These are phyloP conservation scores for Penicilliopsis zonata DNA, from an alignment of 495 filamentous ascomycete species.

Conservation along the genomic window DNA sequence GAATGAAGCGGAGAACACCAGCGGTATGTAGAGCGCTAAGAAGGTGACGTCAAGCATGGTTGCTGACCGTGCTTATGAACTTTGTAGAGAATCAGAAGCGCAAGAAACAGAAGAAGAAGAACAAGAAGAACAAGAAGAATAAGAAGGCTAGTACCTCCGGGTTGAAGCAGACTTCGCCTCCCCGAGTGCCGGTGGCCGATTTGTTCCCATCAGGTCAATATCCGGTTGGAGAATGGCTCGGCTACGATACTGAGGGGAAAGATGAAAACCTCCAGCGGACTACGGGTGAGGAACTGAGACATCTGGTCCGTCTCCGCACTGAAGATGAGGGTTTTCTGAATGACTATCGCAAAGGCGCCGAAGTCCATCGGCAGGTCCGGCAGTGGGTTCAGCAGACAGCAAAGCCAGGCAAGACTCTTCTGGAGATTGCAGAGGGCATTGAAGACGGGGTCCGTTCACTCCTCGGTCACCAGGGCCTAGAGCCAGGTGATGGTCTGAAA, in stretches of 20 bases:
- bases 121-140: conserved; percentile 35
- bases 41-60: too few species aligned
- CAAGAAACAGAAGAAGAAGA: conserved; percentile 40
- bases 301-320: conserved; percentile 30
- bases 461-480: conserved; percentile 43
- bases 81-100: conserved; percentile 48
- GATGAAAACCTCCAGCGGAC: conserved; percentile 44
- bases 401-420: conserved; percentile 44
- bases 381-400: conserved; percentile 44
- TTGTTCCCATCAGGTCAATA: conserved; percentile 40
- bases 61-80: too few species aligned
- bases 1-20: conserved; percentile 7
- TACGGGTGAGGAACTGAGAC: conserved; percentile 46
- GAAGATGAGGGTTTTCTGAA: conserved; percentile 44
- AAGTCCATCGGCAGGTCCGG: conserved; percentile 49
- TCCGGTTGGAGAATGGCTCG: conserved; percentile 36
- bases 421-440: conserved; percentile 47
- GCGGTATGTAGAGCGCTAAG: too few species aligned
- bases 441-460: conserved; percentile 49
- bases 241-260: conserved; percentile 23
- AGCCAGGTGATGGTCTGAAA: conserved; percentile 43
- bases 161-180: conserved; percentile 41
- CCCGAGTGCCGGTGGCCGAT: conserved; percentile 36
- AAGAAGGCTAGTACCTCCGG: conserved; percentile 10
- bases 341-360: conserved; percentile 49